A percentile compares a stretch with the other conserved stretches of the same genome.
These are phyloP conservation scores for Mucor plumbeus DNA, from an alignment of 371 early-diverging fungal genomes.

Conservation along the genomic window DNA sequence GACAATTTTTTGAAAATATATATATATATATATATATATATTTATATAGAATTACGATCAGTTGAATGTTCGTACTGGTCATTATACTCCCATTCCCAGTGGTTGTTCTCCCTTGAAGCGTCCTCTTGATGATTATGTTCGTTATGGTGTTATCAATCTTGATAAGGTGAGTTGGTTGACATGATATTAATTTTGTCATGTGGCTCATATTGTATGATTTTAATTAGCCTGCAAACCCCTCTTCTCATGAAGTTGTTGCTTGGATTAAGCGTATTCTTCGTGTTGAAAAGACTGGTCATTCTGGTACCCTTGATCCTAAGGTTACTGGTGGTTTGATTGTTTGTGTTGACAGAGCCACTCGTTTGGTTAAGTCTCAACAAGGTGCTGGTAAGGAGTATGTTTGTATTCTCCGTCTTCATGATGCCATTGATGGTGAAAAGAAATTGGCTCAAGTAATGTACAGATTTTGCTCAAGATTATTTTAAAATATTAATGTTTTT, in stretches of 20 bases:
- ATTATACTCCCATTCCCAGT: constrained; percentile 97
- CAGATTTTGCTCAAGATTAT: neutral
- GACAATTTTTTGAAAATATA: neutral
- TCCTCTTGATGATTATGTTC: constrained; percentile 89
- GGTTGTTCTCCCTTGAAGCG: constrained; percentile 98
- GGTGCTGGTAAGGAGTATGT: constrained; percentile 99
- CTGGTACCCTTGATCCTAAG: constrained; percentile 99
- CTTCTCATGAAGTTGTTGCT: constrained; percentile 99
- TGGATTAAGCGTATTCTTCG: constrained; percentile 99
- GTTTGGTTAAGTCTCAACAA: constrained; percentile 99
- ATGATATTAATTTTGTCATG: neutral
- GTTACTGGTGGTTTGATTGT: constrained; percentile 99
- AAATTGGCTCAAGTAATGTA: constrained; percentile 71
- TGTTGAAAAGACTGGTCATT: constrained; percentile 99
- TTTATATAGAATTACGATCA: constrained; percentile 97
- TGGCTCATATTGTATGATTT: constrained; percentile 17
- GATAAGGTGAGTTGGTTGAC: constrained; percentile 43
- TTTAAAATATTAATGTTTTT: neutral
- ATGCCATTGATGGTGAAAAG: constrained; percentile 88
- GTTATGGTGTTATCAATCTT: constrained; percentile 98
- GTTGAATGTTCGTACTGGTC: constrained; percentile 96
- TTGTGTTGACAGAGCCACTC: constrained; percentile 98
- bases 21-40: too few relatives aligned
- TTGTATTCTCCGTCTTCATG: constrained; percentile 95
- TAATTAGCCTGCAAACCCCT: constrained; percentile 97